phyloP scores from a whole-genome alignment of 2,329 filamentous ascomycete genomes.

The Fusarium mexicanum region DNA sequence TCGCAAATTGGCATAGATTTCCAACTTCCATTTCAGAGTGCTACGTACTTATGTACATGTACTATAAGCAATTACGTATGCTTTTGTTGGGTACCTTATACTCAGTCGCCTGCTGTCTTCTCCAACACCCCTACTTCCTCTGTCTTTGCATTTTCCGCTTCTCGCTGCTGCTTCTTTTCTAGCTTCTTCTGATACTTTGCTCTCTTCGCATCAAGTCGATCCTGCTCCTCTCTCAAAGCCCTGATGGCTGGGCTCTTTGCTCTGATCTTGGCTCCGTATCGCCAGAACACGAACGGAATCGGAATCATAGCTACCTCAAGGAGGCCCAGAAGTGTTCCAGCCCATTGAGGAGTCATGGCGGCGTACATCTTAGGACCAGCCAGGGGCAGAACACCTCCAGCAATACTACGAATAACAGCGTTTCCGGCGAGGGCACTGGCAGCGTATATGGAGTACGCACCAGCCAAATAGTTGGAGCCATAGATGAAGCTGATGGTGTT shows the following conservation, averaged over 20 bases:
- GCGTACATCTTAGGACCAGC: constrained; percentile 78
- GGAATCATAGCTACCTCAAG: constrained; percentile 79
- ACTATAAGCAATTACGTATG: background rate
- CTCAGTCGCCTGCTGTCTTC: background rate
- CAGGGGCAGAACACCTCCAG: constrained; percentile 82
- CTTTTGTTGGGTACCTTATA: background rate
- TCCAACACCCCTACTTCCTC: constrained; percentile 15
- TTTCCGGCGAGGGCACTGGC: constrained; percentile 85
- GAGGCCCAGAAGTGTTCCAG: constrained; percentile 77
- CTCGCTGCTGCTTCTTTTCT: constrained; percentile 24
- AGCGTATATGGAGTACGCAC: constrained; percentile 82
- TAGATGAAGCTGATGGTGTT: constrained; percentile 87
- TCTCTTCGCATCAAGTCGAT: constrained; percentile 47
- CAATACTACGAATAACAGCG: constrained; percentile 74
- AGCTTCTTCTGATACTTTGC: constrained; percentile 44
- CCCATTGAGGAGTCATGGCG: constrained; percentile 78
- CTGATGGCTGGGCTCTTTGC: constrained; percentile 59
- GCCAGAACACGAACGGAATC: constrained; percentile 82
- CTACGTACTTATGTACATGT: too few species aligned
- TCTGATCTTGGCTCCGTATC: constrained; percentile 64
- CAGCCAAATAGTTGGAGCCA: constrained; percentile 80
- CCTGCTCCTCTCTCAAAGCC: constrained; percentile 57
- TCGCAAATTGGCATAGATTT: too few species aligned
- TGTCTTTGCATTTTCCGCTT: background rate
- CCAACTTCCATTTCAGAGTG: background rate